phyloP scores from a whole-genome alignment of 2,329 filamentous ascomycete species.

The Mycocentrospora acerina region DNA sequence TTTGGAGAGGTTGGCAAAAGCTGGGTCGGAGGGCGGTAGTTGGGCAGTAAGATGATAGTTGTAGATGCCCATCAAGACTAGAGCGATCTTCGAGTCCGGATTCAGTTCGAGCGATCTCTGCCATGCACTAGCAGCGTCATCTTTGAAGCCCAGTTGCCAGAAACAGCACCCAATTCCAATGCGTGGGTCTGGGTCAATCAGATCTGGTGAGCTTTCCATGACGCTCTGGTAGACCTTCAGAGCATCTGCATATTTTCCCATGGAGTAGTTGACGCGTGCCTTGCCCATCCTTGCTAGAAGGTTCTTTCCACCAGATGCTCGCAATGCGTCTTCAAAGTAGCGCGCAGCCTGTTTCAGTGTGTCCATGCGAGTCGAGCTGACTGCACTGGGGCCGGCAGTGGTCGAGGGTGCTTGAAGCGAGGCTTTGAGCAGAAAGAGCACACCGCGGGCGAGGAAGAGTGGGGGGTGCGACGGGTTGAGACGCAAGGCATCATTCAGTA shows the following conservation, averaged over 20 bases:
- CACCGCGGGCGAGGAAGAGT: constrained; percentile 86
- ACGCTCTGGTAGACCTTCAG: constrained; percentile 84
- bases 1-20: constrained; percentile 83
- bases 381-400: constrained; percentile 61
- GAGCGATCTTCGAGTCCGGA: constrained; percentile 83
- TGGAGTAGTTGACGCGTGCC: constrained; percentile 80
- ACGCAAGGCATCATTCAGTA: constrained; percentile 91
- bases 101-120: constrained; percentile 80
- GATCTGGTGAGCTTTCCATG: constrained; percentile 78
- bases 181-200: constrained; percentile 90
- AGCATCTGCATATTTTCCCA: constrained; percentile 83
- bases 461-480: constrained; percentile 92
- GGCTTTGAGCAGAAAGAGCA: constrained; percentile 82
- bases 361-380: constrained; percentile 71
- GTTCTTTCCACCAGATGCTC: constrained; percentile 81
- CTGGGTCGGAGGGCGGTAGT: constrained; percentile 77
- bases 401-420: constrained; percentile 79
- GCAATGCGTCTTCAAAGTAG: constrained; percentile 90
- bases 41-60: constrained; percentile 85
- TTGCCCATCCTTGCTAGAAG: constrained; percentile 91
- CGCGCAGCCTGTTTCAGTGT: constrained; percentile 83
- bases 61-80: constrained; percentile 86
- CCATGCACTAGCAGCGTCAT: constrained; percentile 89
- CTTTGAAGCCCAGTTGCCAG: constrained; percentile 94
- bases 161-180: constrained; percentile 96